Percentiles rank a stretch among this genome's conserved stretches.
These are phyloP conservation scores for Colletotrichum zoysiae DNA, from an alignment of 2,329 filamentous ascomycete genomes.

Conservation along the genomic window DNA sequence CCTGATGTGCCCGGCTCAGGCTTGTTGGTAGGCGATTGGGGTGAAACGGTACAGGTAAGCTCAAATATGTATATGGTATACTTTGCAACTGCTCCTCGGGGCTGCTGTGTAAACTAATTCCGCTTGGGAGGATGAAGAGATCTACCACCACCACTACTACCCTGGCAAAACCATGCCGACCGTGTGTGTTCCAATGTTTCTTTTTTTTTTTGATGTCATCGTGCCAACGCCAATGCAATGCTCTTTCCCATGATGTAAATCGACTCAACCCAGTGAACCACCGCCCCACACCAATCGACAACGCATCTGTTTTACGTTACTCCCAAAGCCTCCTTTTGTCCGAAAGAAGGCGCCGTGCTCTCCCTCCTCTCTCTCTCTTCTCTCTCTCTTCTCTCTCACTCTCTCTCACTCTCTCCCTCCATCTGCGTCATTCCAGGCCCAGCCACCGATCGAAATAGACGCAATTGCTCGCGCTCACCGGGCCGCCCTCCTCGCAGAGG, in stretches of 20 bases:
- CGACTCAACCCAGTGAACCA: conserved; percentile 7
- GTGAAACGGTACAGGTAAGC: no score
- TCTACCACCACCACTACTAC: conserved; percentile 12
- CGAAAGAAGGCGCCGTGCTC: neutral
- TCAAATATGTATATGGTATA: conserved; percentile 29
- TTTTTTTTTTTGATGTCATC: conserved; percentile 3
- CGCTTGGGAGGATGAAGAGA: conserved; percentile 23
- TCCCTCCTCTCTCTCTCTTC: no score
- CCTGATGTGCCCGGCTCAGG: no score
- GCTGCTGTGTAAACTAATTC: conserved; percentile 2
- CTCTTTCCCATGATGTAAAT: conserved; percentile 37
- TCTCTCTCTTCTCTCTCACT: no score
- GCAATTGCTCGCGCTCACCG: conserved; percentile 90
- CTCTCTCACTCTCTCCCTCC: neutral
- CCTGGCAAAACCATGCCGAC: conserved; percentile 25
- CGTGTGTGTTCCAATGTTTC: conserved; percentile 4
- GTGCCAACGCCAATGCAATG: conserved; percentile 42
- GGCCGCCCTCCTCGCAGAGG: conserved; percentile 89
- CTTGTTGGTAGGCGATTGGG: no score
- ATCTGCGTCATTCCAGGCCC: conserved; percentile 46
- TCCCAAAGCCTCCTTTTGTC: neutral
- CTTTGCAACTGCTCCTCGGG: neutral
- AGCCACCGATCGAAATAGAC: conserved; percentile 94
- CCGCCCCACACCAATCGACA: neutral
- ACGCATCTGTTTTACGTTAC: neutral